phyloP scores from a whole-genome alignment of 2,329 filamentous ascomycete genomes.

The Aureobasidium uvarum region DNA sequence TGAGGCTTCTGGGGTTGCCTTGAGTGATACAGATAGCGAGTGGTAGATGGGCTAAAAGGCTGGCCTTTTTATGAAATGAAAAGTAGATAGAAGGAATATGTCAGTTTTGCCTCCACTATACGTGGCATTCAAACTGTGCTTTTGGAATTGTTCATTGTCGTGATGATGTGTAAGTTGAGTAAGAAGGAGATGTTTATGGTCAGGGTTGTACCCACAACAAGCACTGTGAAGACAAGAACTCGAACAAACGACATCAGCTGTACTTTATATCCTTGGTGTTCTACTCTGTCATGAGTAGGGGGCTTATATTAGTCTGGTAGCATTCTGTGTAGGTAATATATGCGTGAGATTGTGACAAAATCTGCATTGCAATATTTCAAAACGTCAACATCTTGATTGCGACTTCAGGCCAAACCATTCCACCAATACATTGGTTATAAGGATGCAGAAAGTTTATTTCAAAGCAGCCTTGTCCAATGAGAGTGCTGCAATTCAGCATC shows the following conservation, averaged over 20 bases:
- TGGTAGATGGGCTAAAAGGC: not conserved
- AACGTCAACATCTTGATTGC: fast-evolving
- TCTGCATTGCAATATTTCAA: not conserved
- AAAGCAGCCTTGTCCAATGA: not conserved
- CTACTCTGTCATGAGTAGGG: no score
- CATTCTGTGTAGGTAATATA: not conserved
- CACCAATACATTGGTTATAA: not conserved
- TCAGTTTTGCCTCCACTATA: not conserved
- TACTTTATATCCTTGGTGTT: no score
- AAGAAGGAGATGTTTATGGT: not conserved
- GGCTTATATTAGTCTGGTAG: fast-evolving
- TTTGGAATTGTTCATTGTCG: not conserved
- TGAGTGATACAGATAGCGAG: not conserved
- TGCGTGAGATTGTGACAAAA: not conserved
- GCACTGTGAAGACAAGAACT: not conserved
- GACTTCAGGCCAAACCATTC: fast-evolving
- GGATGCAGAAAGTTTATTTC: not conserved
- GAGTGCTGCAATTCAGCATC: no score
- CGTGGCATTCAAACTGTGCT: not conserved
- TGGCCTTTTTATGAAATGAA: not conserved
- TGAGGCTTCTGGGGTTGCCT: no score
- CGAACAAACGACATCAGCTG: not conserved
- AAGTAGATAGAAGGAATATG: not conserved
- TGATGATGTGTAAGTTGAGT: not conserved
- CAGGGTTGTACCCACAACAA: constrained; percentile 5